Percentiles rank a stretch among this genome's conserved stretches.
Evolutionary conservation across 2,329 filamentous ascomycete species (phyloP).

Genomic region (Parastagonospora avenae): DNA sequence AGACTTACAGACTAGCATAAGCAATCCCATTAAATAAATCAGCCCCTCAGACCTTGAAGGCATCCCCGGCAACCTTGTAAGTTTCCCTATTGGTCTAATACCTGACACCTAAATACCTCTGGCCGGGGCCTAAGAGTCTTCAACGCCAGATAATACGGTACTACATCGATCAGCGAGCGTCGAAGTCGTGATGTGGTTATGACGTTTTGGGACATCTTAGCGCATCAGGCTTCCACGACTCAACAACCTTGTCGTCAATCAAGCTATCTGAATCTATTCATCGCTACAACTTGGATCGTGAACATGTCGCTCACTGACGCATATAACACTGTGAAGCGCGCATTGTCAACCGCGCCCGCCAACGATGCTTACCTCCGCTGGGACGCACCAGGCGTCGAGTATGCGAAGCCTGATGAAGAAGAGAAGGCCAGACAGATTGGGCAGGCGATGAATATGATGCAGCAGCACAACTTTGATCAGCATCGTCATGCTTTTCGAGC

Average conservation of each 20-base stretch:
- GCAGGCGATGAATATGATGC: conserved; percentile 45
- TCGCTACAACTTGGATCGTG: not conserved
- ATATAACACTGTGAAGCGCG: conserved; percentile 14
- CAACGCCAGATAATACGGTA: too few relatives aligned
- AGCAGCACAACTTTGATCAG: conserved; percentile 50
- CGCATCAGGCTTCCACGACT: not conserved
- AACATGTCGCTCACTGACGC: conserved; percentile 9
- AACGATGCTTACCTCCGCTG: conserved; percentile 30
- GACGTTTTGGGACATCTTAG: conserved; percentile 9
- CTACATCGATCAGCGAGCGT: too few relatives aligned
- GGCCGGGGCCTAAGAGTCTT: too few relatives aligned
- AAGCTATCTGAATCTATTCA: too few relatives aligned
- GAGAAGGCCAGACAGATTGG: conserved; percentile 43
- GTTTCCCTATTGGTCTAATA: too few relatives aligned
- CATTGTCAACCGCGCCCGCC: conserved; percentile 21
- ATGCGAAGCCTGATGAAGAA: conserved; percentile 36
- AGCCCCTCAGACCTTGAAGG: too few relatives aligned
- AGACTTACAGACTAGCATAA: too few relatives aligned
- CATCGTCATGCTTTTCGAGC: conserved; percentile 46
- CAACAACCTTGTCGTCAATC: not conserved
- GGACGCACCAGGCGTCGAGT: conserved; percentile 44
- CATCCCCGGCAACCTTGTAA: too few relatives aligned
- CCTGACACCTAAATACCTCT: too few relatives aligned
- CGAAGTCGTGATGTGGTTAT: conserved; percentile 11
- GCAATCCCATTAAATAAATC: too few relatives aligned